A percentile compares a stretch with the other conserved stretches of the same genome.
Evolutionary conservation across 2,329 filamentous ascomycete species (phyloP).

Genomic region (Plectosphaerella plurivora): DNA sequence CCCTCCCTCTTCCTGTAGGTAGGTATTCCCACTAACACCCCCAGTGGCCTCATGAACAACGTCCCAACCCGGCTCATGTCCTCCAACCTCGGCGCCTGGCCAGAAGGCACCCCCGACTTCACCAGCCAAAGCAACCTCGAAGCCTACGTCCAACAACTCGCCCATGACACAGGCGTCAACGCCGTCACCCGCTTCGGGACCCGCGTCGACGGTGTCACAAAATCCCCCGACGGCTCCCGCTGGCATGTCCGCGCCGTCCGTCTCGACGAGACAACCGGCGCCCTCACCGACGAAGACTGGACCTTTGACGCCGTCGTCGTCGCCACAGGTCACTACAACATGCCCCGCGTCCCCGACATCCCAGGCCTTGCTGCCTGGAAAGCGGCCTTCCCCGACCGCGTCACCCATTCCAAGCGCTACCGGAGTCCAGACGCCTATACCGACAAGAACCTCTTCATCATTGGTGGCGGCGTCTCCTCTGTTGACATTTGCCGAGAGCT

Average conservation of each 20-base stretch:
- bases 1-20: no score
- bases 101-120: conserved; percentile 53
- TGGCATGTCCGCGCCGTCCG: conserved; percentile 49
- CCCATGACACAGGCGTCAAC: conserved; percentile 43
- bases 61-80: conserved; percentile 57
- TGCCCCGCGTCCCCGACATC: conserved; percentile 57
- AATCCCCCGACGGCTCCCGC: conserved; percentile 28
- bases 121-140: conserved; percentile 52
- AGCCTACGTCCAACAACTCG: conserved; percentile 58
- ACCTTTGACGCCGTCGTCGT: conserved; percentile 62
- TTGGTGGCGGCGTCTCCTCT: conserved; percentile 46
- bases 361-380: conserved; percentile 57
- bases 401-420: conserved; percentile 71
- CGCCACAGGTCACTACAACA: conserved; percentile 63
- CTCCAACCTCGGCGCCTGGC: conserved; percentile 45
- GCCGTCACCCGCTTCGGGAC: conserved; percentile 50
- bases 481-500: conserved; percentile 37
- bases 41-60: conserved; percentile 61
- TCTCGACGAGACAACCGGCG: conserved; percentile 7
- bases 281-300: conserved; percentile 23
- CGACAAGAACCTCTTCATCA: conserved; percentile 45
- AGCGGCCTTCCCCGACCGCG: conserved; percentile 39
- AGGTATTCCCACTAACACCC: no score
- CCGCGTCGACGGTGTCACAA: conserved; percentile 48
- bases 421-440: conserved; percentile 54